Evolutionary conservation across 805 yeast genomes (phyloP).

Genomic region (Pichia manshurica): DNA sequence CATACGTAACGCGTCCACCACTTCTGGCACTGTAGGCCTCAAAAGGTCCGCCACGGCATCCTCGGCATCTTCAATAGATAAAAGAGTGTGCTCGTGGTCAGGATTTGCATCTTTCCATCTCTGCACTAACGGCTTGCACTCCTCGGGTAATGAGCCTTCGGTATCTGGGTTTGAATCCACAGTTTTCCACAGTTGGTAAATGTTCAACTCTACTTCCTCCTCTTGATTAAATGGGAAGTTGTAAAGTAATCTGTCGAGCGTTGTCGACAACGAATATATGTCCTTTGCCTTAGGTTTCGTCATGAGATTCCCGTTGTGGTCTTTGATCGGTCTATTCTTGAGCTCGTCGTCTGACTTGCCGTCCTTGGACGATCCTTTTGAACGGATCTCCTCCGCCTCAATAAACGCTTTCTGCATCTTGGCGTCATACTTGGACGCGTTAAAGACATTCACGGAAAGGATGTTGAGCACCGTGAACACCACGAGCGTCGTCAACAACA

Average conservation of each 20-base stretch:
- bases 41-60: conserved; percentile 26
- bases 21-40: conserved; percentile 40
- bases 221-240: conserved; percentile 26
- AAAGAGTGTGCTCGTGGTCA: conserved; percentile 24
- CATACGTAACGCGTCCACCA: conserved; percentile 43
- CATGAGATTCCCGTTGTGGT: conserved; percentile 5
- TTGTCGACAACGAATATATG: conserved; percentile 26
- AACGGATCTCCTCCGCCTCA: conserved; percentile 4
- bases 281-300: conserved; percentile 24
- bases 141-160: conserved; percentile 23
- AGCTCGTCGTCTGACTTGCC: not conserved
- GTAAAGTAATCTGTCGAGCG: conserved; percentile 25
- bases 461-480: conserved; percentile 11
- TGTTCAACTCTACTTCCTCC: conserved; percentile 27
- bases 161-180: not conserved
- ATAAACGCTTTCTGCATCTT: conserved; percentile 7
- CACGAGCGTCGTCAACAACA: conserved; percentile 9
- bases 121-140: conserved; percentile 25
- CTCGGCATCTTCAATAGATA: conserved; percentile 28
- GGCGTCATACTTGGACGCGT: conserved; percentile 7
- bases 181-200: conserved; percentile 29
- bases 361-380: not conserved
- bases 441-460: conserved; percentile 6
- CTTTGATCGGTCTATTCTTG: not conserved
- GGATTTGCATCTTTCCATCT: conserved; percentile 31